Conservation (phyloP, 1,284 basidiomycete species). For the Cutaneotrichosporon sp. region DNA sequence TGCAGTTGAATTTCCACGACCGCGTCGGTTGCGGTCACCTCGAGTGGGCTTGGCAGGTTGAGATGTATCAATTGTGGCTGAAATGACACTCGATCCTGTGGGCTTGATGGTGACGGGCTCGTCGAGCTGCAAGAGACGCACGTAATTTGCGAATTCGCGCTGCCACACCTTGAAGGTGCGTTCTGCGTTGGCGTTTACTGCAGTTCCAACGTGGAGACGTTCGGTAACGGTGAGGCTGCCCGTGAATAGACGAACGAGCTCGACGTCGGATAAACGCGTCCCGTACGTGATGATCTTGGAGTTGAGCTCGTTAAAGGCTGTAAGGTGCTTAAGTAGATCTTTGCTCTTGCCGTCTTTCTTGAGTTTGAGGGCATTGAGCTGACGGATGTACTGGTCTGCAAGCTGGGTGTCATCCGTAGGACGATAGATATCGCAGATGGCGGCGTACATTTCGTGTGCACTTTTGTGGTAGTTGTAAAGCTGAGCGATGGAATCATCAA, state of each 20-base stretch:
- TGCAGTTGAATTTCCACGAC: neutral
- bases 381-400: slow-evolving; percentile 5
- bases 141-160: neutral
- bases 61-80: too few species aligned
- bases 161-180: neutral
- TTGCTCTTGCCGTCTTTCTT: neutral
- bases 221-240: neutral
- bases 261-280: neutral
- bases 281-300: neutral
- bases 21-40: too few species aligned
- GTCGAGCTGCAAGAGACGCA: neutral
- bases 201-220: neutral
- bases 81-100: too few species aligned
- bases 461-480: neutral
- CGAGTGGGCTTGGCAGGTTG: too few species aligned
- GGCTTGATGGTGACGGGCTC: neutral
- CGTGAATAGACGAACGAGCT: neutral
- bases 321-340: neutral
- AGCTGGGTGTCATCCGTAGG: neutral
- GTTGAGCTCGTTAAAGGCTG: neutral
- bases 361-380: slow-evolving; percentile 1
- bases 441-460: neutral
- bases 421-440: neutral
- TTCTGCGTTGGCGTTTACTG: neutral
- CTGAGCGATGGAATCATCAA: neutral